phyloP scores from a whole-genome alignment of 2,329 filamentous ascomycete genomes.

The Fusarium compactum region DNA sequence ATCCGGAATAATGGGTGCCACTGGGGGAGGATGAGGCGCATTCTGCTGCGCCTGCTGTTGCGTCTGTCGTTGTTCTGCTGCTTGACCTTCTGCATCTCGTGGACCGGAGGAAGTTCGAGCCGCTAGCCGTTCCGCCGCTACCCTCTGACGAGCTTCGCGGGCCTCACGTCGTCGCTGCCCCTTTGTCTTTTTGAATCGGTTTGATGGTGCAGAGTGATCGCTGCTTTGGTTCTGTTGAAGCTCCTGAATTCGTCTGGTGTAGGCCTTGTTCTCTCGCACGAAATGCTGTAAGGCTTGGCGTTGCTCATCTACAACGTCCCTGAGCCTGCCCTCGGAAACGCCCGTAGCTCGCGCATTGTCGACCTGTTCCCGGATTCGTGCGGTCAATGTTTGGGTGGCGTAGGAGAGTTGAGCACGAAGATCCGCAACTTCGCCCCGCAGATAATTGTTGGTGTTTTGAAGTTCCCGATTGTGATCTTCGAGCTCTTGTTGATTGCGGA shows the following conservation, averaged over 20 bases:
- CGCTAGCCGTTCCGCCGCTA: neutral
- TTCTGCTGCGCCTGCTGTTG: neutral
- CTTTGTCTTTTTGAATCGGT: neutral
- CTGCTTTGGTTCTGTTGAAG: neutral
- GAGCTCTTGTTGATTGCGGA: neutral
- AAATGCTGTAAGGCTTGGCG: neutral
- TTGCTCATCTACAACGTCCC: neutral
- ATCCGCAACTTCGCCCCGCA: neutral
- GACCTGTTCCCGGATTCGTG: neutral
- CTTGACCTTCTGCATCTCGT: neutral
- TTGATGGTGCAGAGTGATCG: rapidly evolving
- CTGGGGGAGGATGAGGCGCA: neutral
- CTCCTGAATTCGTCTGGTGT: neutral
- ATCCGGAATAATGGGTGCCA: neutral
- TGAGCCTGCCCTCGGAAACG: neutral
- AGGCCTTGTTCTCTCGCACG: neutral
- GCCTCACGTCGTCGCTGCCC: neutral
- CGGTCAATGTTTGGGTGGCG: neutral
- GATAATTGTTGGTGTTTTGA: neutral
- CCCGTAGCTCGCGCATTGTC: too few relatives aligned
- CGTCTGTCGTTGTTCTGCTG: neutral
- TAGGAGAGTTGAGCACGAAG: neutral
- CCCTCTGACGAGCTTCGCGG: neutral
- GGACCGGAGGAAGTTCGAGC: too few relatives aligned
- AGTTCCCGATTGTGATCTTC: neutral